Conservation (phyloP, 306 rosid species). For the Castanopsis chinensis region DNA sequence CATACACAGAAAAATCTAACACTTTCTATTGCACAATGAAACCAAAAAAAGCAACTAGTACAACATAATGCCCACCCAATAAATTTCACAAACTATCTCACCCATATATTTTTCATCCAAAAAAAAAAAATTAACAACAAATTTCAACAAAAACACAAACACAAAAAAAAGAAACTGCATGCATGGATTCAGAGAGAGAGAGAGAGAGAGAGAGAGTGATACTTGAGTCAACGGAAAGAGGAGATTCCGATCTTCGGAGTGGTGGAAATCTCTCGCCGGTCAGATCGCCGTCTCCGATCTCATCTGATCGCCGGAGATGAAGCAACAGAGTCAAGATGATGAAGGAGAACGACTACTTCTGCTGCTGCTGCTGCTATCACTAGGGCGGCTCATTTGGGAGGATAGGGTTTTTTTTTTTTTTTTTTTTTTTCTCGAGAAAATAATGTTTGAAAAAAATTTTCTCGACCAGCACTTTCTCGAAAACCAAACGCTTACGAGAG, state of each 20-base stretch:
- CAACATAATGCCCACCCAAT: too few relatives aligned
- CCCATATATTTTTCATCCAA: too few relatives aligned
- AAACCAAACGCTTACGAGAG: slow-evolving; percentile 33
- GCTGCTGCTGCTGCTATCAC: too few relatives aligned
- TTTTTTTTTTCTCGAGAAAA: slow-evolving; percentile 30
- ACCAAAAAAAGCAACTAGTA: too few relatives aligned
- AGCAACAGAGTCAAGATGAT: slow-evolving; percentile 14
- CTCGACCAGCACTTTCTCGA: slow-evolving; percentile 30
- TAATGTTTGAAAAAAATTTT: neutral
- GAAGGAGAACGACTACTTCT: neutral
- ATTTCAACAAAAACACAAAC: neutral
- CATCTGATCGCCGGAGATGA: neutral
- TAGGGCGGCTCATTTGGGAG: neutral
- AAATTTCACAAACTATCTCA: too few relatives aligned
- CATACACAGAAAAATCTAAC: too few relatives aligned
- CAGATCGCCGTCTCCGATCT: slow-evolving; percentile 21
- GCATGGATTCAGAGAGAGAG: neutral
- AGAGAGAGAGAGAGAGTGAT: neutral
- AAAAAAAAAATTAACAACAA: neutral
- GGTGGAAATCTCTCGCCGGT: slow-evolving; percentile 5
- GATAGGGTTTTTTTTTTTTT: slow-evolving; percentile 14
- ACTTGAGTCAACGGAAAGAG: neutral
- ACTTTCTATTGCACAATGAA: too few relatives aligned
- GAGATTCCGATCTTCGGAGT: neutral
- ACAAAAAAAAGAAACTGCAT: neutral